A percentile compares a stretch with the other conserved stretches of the same genome.
Evolutionary conservation across 495 filamentous ascomycete genomes (phyloP).

Genomic region (Daldinia decipiens): DNA sequence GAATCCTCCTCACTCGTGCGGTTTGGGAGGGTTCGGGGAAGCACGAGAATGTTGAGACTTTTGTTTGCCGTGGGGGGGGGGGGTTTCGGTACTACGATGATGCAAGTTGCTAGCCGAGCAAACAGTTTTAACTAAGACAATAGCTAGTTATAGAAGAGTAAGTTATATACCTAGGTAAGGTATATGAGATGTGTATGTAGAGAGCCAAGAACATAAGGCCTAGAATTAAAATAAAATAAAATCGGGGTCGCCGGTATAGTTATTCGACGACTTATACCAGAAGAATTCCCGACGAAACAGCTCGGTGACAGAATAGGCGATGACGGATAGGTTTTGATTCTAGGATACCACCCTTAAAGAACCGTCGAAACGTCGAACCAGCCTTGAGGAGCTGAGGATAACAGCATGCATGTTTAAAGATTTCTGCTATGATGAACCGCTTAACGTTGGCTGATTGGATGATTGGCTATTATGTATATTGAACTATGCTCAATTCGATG

Average conservation of each 20-base stretch:
- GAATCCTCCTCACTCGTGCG: slow-evolving; percentile 11
- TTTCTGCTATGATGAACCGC: slow-evolving; percentile 20
- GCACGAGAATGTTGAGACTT: slow-evolving; percentile 19
- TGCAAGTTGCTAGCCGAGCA: slow-evolving; percentile 32
- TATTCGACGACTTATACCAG: slow-evolving; percentile 8
- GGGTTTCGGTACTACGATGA: slow-evolving; percentile 22
- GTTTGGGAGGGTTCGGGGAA: not conserved
- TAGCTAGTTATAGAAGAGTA: not conserved
- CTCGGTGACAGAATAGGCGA: slow-evolving; percentile 39
- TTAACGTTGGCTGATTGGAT: slow-evolving; percentile 7
- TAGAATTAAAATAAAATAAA: not conserved
- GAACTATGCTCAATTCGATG: slow-evolving; percentile 46
- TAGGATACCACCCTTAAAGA: slow-evolving; percentile 2
- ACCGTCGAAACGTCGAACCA: not conserved
- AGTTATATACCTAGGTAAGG: not conserved
- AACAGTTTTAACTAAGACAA: slow-evolving; percentile 18
- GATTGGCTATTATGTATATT: not conserved
- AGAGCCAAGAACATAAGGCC: not conserved
- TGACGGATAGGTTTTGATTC: slow-evolving; percentile 8
- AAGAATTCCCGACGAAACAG: slow-evolving; percentile 22
- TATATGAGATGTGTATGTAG: not conserved
- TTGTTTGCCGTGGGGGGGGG: slow-evolving; percentile 41
- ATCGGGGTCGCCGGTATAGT: slow-evolving; percentile 26
- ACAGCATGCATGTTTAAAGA: not conserved
- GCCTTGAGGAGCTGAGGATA: slow-evolving; percentile 20